Conservation (phyloP, 345 rosid species). For the Jatropha curcas region DNA sequence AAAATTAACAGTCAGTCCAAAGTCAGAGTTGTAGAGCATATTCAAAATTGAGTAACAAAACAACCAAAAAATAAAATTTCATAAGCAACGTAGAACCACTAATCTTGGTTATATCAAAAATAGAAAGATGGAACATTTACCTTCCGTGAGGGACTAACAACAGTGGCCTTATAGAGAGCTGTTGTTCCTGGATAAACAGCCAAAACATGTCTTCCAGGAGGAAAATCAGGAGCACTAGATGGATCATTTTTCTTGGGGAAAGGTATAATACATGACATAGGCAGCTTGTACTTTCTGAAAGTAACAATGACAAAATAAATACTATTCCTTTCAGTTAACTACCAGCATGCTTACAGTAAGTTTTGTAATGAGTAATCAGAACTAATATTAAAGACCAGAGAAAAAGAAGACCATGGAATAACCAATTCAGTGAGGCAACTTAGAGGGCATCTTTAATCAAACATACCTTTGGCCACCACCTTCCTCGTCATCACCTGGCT, state of each 20-base stretch:
- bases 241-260: conserved; percentile 80
- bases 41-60: not conserved
- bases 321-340: not conserved
- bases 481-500: conserved; percentile 96
- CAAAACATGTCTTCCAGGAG: conserved; percentile 71
- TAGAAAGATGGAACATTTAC: conserved; percentile 29
- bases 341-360: conserved; percentile 1
- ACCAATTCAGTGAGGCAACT: not conserved
- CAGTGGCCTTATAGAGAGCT: conserved; percentile 94
- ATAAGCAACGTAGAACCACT: not conserved
- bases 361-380: not conserved
- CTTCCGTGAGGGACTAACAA: conserved; percentile 72
- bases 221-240: conserved; percentile 59
- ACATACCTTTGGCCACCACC: conserved; percentile 71
- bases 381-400: not conserved
- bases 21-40: not conserved
- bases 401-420: not conserved
- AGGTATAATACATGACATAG: conserved; percentile 70
- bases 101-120: not conserved
- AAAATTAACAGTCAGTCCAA: conserved; percentile 31
- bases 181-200: conserved; percentile 99
- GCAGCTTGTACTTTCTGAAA: conserved; percentile 83
- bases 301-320: conserved; percentile 13
- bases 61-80: not conserved
- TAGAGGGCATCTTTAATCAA: not conserved